Conservation (phyloP, 768 basidiomycete genomes). For the Lentinula detonsa region DNA sequence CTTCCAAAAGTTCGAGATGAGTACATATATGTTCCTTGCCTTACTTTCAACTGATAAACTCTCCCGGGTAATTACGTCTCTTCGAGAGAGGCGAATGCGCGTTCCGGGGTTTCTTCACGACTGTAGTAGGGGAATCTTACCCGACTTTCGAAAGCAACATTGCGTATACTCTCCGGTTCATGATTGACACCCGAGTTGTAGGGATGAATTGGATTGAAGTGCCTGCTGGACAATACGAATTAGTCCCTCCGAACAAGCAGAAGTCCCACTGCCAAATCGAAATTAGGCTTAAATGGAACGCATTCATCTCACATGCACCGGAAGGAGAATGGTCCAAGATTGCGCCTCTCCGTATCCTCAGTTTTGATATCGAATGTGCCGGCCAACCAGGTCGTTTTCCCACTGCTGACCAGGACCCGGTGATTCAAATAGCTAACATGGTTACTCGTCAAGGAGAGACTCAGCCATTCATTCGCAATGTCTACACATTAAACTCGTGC, state of each 20-base stretch:
- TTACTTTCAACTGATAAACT: constrained; percentile 11
- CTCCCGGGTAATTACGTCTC: constrained; percentile 34
- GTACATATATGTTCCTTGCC: constrained; percentile 25
- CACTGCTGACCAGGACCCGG: constrained; percentile 83
- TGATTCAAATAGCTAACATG: constrained; percentile 99
- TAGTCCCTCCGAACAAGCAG: constrained; percentile 45
- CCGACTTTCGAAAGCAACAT: constrained; percentile 94
- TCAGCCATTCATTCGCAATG: constrained; percentile 92
- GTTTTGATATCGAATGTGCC: constrained; percentile 99
- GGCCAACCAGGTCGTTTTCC: constrained; percentile 98
- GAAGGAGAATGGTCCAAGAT: constrained; percentile 91
- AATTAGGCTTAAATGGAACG: constrained; percentile 72
- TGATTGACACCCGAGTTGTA: constrained; percentile 96
- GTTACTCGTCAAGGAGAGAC: constrained; percentile 93
- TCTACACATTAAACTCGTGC: constrained; percentile 94
- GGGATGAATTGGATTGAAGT: constrained; percentile 99
- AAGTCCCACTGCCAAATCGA: constrained; percentile 89
- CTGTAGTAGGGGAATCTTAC: constrained; percentile 33
- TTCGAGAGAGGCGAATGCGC: constrained; percentile 74
- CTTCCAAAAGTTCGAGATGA: constrained; percentile 91
- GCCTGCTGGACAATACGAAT: constrained; percentile 71
- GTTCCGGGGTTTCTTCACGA: constrained; percentile 53
- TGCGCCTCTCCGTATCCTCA: constrained; percentile 89
- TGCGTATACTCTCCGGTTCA: constrained; percentile 85
- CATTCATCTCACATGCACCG: constrained; percentile 84